These are phyloP conservation scores for Tieghemostelium lacteum DNA, from an alignment of 78 protist species.

Conservation along the genomic window DNA sequence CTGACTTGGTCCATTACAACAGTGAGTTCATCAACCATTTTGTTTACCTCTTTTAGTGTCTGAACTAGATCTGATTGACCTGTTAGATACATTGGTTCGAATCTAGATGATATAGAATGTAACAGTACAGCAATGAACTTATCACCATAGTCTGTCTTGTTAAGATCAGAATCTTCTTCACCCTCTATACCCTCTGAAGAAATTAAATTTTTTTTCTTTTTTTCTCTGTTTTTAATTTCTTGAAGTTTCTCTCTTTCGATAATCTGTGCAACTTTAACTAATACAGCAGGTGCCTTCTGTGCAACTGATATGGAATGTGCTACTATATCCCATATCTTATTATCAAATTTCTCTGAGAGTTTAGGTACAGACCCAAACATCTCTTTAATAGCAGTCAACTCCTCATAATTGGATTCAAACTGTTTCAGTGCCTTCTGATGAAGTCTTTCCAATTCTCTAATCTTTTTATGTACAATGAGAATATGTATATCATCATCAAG, in stretches of 20 bases:
- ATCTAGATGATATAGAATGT: slow-evolving; percentile 26
- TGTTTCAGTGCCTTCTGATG: slow-evolving; percentile 74
- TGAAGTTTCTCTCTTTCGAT: slow-evolving; percentile 58
- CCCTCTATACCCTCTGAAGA: slow-evolving; percentile 40
- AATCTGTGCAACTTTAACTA: slow-evolving; percentile 71
- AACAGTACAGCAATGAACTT: slow-evolving; percentile 24
- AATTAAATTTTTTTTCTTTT: background rate
- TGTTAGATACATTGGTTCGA: slow-evolving; percentile 66
- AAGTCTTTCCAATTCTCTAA: slow-evolving; percentile 56
- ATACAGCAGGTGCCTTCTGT: slow-evolving; percentile 24
- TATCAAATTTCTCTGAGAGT: slow-evolving; percentile 34
- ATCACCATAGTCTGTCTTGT: slow-evolving; percentile 47
- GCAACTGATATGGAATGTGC: slow-evolving; percentile 22
- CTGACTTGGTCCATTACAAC: slow-evolving; percentile 46
- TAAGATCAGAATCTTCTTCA: slow-evolving; percentile 1
- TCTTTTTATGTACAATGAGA: slow-evolving; percentile 25
- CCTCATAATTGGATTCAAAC: slow-evolving; percentile 66
- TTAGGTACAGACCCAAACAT: slow-evolving; percentile 65
- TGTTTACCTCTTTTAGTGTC: slow-evolving; percentile 45
- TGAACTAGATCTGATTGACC: slow-evolving; percentile 36
- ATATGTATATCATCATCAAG: slow-evolving; percentile 42
- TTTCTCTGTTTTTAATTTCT: slow-evolving; percentile 29
- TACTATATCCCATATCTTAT: slow-evolving; percentile 59
- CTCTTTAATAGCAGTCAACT: slow-evolving; percentile 52
- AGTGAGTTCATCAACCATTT: slow-evolving; percentile 54